Evolutionary conservation across 345 rosid genomes (phyloP).

Genomic region (Theobroma cacao): DNA sequence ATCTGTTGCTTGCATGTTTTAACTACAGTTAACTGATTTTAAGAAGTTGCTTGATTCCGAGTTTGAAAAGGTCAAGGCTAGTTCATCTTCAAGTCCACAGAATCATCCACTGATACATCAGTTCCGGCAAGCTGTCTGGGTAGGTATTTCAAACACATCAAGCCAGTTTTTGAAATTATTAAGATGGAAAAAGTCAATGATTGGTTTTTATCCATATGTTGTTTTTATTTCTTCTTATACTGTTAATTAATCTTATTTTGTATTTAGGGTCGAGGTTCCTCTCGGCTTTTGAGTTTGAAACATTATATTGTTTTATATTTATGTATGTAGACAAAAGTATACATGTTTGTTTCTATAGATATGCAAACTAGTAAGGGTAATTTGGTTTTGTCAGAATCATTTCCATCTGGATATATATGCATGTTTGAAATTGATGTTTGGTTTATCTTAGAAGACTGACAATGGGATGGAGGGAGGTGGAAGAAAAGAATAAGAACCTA

Average conservation of each 20-base stretch:
- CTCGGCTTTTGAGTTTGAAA: background rate
- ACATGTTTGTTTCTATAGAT: background rate
- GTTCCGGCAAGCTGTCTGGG: slow-evolving; percentile 85
- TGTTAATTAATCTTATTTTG: background rate
- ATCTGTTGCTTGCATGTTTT: slow-evolving; percentile 16
- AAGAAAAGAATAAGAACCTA: background rate
- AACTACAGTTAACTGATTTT: slow-evolving; percentile 72
- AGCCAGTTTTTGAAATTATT: background rate
- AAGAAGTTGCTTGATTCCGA: slow-evolving; percentile 62
- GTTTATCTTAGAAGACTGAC: background rate
- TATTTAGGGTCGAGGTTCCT: background rate
- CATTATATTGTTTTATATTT: background rate
- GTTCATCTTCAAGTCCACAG: slow-evolving; percentile 39
- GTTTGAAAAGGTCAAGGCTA: slow-evolving; percentile 46
- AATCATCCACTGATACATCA: slow-evolving; percentile 58
- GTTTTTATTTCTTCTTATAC: background rate
- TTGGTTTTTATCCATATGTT: background rate
- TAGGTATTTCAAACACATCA: slow-evolving; percentile 24
- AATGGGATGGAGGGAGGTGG: background rate
- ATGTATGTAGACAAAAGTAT: background rate
- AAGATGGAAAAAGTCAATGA: background rate
- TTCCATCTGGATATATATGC: background rate
- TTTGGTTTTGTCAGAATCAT: background rate
- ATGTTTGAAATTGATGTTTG: background rate
- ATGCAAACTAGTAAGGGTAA: background rate